Evolutionary conservation across 306 rosid species (phyloP).

Genomic region (Prosopis cineraria): DNA sequence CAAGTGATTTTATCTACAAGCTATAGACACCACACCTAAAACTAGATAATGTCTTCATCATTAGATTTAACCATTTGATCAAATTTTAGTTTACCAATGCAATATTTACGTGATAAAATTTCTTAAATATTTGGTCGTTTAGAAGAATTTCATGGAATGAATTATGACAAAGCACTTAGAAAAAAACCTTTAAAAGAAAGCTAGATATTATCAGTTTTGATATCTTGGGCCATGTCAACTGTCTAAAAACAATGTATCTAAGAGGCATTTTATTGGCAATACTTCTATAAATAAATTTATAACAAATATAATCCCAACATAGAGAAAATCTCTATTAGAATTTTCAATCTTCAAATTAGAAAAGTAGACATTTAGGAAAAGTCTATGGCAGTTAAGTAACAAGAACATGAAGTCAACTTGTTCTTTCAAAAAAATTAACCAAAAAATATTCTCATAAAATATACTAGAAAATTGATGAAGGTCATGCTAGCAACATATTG

Average conservation of each 20-base stretch:
- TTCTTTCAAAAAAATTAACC: no score
- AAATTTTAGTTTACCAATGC: constrained; percentile 32
- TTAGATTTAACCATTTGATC: constrained; percentile 7
- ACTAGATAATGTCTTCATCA: constrained; percentile 20
- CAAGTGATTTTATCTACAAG: constrained; percentile 28
- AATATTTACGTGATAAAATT: not conserved
- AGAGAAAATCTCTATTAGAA: constrained; percentile 63
- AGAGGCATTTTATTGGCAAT: constrained; percentile 64
- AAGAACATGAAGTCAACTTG: not conserved
- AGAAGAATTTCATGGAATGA: not conserved
- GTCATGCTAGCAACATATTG: not conserved
- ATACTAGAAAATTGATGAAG: not conserved
- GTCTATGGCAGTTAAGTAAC: constrained; percentile 23
- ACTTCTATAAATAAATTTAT: constrained; percentile 59
- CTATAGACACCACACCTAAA: constrained; percentile 22
- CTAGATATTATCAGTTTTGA: constrained; percentile 84
- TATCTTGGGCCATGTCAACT: constrained; percentile 91
- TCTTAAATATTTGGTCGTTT: not conserved
- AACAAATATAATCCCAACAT: constrained; percentile 61
- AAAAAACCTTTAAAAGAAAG: constrained; percentile 84
- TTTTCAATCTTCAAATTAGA: constrained; percentile 56
- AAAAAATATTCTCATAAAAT: not conserved
- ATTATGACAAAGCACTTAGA: constrained; percentile 7
- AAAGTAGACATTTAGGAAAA: constrained; percentile 37
- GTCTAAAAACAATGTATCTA: constrained; percentile 80